phyloP scores from a whole-genome alignment of 441 rosid genomes.

The Populus hybrid region DNA sequence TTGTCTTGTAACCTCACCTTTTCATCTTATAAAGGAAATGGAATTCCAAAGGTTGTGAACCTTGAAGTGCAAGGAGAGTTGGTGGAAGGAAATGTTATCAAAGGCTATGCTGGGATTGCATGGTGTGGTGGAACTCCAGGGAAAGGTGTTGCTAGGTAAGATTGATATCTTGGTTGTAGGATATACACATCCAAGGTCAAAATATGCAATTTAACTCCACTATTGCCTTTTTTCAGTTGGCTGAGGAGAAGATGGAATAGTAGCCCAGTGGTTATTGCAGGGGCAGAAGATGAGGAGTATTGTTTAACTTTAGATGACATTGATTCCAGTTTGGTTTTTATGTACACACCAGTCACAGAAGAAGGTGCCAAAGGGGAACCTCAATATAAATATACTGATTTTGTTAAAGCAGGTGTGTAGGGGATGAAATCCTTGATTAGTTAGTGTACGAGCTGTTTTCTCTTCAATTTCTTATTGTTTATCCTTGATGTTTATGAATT shows the following conservation, averaged over 20 bases:
- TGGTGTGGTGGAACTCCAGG: conserved; percentile 99
- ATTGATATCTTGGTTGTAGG: conserved; percentile 3
- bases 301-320: conserved; percentile 73
- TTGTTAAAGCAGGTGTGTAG: conserved; percentile 81
- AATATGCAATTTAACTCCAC: background rate
- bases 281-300: conserved; percentile 95
- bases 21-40: conserved; percentile 57
- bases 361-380: conserved; percentile 99
- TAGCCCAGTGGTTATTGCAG: conserved; percentile 86
- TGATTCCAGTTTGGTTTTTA: conserved; percentile 94
- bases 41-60: conserved; percentile 89
- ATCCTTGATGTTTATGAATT: background rate
- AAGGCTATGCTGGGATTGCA: conserved; percentile 77
- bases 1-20: conserved; percentile 12
- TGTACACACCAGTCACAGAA: conserved; percentile 97
- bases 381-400: conserved; percentile 92
- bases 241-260: conserved; percentile 94
- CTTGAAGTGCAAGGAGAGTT: conserved; percentile 88
- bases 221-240: conserved; percentile 54
- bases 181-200: background rate
- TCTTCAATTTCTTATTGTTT: conserved; percentile 6
- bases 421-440: conserved; percentile 9
- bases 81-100: conserved; percentile 75
- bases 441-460: conserved; percentile 5
- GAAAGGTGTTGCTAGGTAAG: conserved; percentile 85